These are phyloP conservation scores for Syzygium oleosum DNA, from an alignment of 345 rosid genomes.

Conservation along the genomic window DNA sequence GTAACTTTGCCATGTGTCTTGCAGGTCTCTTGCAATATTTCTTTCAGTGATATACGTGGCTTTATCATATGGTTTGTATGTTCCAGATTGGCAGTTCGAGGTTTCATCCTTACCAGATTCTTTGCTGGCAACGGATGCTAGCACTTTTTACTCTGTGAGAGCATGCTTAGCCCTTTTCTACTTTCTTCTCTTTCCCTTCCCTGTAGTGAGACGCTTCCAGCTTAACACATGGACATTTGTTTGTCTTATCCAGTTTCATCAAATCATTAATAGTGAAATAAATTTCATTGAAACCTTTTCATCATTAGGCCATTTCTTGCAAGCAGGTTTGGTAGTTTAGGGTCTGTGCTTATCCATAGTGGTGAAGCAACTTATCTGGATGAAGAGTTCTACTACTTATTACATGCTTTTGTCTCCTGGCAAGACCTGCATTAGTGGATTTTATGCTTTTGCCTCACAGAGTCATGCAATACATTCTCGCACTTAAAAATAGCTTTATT, in stretches of 20 bases:
- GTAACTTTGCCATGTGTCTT: neutral
- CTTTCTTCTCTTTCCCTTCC: neutral
- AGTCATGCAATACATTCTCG: neutral
- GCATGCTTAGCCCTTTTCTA: neutral
- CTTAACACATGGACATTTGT: neutral
- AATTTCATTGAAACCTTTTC: neutral
- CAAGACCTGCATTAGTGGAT: neutral
- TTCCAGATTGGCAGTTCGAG: constrained; percentile 39
- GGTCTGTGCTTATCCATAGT: neutral
- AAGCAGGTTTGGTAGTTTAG: neutral
- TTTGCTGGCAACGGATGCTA: neutral
- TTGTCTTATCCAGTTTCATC: neutral
- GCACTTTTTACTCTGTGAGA: constrained; percentile 15
- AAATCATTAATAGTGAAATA: neutral
- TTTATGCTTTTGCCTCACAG: neutral
- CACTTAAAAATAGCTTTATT: neutral
- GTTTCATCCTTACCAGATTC: constrained; percentile 1
- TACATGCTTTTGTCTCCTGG: neutral
- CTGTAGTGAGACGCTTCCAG: neutral
- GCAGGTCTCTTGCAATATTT: constrained; percentile 22
- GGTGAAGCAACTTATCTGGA: neutral
- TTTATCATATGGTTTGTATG: constrained; percentile 29
- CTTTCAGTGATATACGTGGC: constrained; percentile 24
- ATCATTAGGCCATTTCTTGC: neutral
- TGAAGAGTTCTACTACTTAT: neutral